Percentiles rank a stretch among this genome's conserved stretches.
phyloP scores from a whole-genome alignment of 129 eudicot genomes.

The Flaveria brownii region DNA sequence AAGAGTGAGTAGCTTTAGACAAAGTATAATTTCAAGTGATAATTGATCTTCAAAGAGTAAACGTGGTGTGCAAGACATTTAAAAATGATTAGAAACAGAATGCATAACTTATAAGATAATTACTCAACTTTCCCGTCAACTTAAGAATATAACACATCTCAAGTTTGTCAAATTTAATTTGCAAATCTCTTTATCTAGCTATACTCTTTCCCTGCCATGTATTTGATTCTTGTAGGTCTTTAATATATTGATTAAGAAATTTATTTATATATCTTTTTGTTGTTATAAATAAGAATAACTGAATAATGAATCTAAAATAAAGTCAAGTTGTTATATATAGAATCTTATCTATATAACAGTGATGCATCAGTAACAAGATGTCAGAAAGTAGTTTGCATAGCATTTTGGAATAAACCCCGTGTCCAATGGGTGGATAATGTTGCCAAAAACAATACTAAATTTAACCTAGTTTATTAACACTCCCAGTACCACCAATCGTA shows the following conservation, averaged over 20 bases:
- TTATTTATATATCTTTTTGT: no score
- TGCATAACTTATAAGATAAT: no score
- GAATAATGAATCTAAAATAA: background rate
- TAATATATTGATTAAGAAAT: background rate
- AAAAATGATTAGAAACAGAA: no score
- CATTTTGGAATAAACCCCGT: slow-evolving; percentile 33
- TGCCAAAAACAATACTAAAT: slow-evolving; percentile 15
- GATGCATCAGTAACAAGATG: slow-evolving; percentile 32
- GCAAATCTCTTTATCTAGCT: background rate
- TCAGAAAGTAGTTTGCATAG: slow-evolving; percentile 24
- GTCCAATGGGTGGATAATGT: slow-evolving; percentile 28
- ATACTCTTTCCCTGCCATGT: background rate
- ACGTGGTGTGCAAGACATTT: no score
- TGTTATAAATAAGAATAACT: no score
- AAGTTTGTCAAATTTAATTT: no score
- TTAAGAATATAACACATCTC: no score
- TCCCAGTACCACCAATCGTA: background rate
- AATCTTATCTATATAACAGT: slow-evolving; percentile 30
- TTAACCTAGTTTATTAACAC: background rate
- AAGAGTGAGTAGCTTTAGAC: no score
- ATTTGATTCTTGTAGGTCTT: background rate
- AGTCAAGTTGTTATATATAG: slow-evolving; percentile 1
- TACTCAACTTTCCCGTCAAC: no score
- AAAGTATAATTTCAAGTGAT: no score
- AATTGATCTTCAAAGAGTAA: no score